phyloP scores from a whole-genome alignment of 495 filamentous ascomycete genomes.

The Penicillium subrubescens region DNA sequence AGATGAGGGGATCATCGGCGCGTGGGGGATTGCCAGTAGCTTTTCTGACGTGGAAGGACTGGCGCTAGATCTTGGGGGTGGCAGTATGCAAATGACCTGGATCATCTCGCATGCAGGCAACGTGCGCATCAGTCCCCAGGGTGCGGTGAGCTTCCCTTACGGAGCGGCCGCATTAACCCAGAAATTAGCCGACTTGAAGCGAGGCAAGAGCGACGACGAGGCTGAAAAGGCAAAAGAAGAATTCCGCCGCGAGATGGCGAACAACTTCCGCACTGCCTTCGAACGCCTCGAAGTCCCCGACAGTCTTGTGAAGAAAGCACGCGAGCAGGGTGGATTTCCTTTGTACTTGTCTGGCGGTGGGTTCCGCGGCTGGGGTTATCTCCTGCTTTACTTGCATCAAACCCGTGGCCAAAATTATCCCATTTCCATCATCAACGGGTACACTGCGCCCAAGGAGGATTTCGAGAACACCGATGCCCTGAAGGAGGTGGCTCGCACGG shows the following conservation, averaged over 20 bases:
- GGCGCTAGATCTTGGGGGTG: slow-evolving; percentile 88
- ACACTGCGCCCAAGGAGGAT: slow-evolving; percentile 59
- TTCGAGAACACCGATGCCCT: slow-evolving; percentile 66
- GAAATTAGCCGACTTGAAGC: slow-evolving; percentile 54
- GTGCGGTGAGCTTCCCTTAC: slow-evolving; percentile 69
- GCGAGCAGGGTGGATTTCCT: slow-evolving; percentile 58
- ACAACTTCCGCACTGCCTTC: slow-evolving; percentile 64
- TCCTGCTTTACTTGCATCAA: slow-evolving; percentile 64
- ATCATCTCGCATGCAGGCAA: slow-evolving; percentile 59
- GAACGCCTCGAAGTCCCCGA: slow-evolving; percentile 56
- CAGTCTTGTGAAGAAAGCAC: slow-evolving; percentile 45
- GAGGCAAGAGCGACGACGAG: slow-evolving; percentile 32
- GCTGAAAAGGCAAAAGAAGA: slow-evolving; percentile 32
- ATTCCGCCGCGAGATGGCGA: slow-evolving; percentile 59
- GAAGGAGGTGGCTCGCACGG: slow-evolving; percentile 48
- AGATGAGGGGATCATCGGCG: slow-evolving; percentile 81
- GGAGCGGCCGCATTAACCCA: slow-evolving; percentile 79
- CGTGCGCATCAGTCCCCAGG: slow-evolving; percentile 51
- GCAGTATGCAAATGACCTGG: slow-evolving; percentile 90
- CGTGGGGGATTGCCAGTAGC: slow-evolving; percentile 80
- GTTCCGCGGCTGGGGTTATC: slow-evolving; percentile 87
- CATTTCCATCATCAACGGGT: slow-evolving; percentile 82
- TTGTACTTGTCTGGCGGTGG: slow-evolving; percentile 86
- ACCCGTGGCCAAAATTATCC: slow-evolving; percentile 74
- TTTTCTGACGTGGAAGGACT: slow-evolving; percentile 67